Percentiles rank a stretch among this genome's conserved stretches.
Evolutionary conservation across 129 eudicot genomes (phyloP).

Genomic region (Dittrichia graveolens): DNA sequence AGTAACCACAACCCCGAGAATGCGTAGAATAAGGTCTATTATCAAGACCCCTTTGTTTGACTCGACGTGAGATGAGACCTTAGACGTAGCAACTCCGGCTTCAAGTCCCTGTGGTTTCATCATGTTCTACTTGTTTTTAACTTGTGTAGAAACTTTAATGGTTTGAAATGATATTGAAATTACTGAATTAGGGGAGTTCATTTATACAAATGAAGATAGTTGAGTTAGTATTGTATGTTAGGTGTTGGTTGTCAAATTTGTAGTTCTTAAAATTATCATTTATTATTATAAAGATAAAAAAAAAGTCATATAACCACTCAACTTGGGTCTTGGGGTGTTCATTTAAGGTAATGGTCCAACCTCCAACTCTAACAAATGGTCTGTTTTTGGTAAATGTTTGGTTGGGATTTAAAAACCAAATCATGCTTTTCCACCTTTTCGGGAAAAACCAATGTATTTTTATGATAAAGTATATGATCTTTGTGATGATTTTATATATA

Average conservation of each 20-base stretch:
- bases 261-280: background rate
- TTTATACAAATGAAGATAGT: constrained; percentile 21
- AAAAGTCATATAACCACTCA: constrained; percentile 14
- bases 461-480: background rate
- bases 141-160: background rate
- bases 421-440: background rate
- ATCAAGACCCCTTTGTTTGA: constrained; percentile 48
- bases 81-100: constrained; percentile 34
- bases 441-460: background rate
- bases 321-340: constrained; percentile 7
- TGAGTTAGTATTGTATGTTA: constrained; percentile 18
- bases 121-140: constrained; percentile 9
- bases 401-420: constrained; percentile 2
- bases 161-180: background rate
- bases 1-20: constrained; percentile 49
- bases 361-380: constrained; percentile 5
- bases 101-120: constrained; percentile 42
- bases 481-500: background rate
- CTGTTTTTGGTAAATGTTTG: constrained; percentile 19
- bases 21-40: constrained; percentile 46
- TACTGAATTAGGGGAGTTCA: constrained; percentile 1
- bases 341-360: constrained; percentile 21
- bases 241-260: constrained; percentile 11
- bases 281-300: background rate
- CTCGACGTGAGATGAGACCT: constrained; percentile 24